A percentile compares a stretch with the other conserved stretches of the same genome.
Conservation (phyloP, 495 filamentous ascomycete genomes). For the Xylaria nigripes region DNA sequence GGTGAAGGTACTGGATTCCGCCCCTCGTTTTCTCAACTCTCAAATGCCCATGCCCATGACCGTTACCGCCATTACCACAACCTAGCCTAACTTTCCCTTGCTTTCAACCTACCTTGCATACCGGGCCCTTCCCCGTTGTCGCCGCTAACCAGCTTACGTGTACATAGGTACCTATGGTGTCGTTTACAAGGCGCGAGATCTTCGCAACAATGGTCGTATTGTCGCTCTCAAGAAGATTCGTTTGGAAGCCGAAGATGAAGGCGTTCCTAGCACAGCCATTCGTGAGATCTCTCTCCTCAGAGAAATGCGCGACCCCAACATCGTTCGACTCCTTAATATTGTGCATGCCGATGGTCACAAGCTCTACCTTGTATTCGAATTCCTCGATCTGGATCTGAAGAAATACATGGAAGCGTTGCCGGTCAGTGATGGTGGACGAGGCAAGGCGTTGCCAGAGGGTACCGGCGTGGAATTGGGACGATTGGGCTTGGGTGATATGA, state of each 20-base stretch:
- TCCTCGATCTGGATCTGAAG: slow-evolving; percentile 88
- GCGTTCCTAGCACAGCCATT: slow-evolving; percentile 92
- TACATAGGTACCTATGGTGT: slow-evolving; percentile 78
- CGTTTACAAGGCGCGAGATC: slow-evolving; percentile 85
- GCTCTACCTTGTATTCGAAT: slow-evolving; percentile 91
- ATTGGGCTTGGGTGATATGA: slow-evolving; percentile 75
- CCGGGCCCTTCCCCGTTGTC: not conserved
- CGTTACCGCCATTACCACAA: not conserved
- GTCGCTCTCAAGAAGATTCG: slow-evolving; percentile 98
- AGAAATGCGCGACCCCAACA: slow-evolving; percentile 94
- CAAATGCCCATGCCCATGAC: not conserved
- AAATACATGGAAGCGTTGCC: slow-evolving; percentile 99
- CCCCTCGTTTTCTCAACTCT: not conserved
- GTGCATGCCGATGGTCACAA: slow-evolving; percentile 96
- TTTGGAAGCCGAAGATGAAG: slow-evolving; percentile 94
- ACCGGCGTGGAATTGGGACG: slow-evolving; percentile 54
- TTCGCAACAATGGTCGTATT: slow-evolving; percentile 66
- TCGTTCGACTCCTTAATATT: slow-evolving; percentile 86
- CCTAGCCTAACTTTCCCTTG: not conserved
- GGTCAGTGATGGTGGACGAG: slow-evolving; percentile 78
- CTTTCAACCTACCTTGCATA: not conserved
- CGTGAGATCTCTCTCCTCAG: slow-evolving; percentile 94
- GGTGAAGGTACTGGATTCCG: slow-evolving; percentile 66
- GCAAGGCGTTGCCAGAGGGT: slow-evolving; percentile 80
- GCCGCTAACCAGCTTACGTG: not conserved